Percentiles rank a stretch among this genome's conserved stretches.
Evolutionary conservation across 1,139 yeast species (phyloP).

Genomic region (Yueomyces sp.): DNA sequence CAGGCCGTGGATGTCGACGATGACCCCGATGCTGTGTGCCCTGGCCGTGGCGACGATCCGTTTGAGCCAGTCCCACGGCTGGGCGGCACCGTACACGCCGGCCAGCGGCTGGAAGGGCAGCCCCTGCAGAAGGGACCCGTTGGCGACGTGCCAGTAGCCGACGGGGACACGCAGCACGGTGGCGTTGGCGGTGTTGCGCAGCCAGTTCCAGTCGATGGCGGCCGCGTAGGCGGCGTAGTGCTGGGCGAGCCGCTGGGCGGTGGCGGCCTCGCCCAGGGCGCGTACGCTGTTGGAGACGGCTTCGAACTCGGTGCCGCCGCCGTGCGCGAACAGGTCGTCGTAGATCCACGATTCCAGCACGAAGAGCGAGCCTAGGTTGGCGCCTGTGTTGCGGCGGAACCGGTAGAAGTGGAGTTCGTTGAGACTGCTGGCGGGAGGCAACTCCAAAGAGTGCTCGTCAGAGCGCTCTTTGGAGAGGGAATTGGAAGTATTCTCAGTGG

Average conservation of each 20-base stretch:
- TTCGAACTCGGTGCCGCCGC: constrained; percentile 50
- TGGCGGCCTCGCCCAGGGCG: constrained; percentile 39
- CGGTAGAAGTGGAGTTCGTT: constrained; percentile 31
- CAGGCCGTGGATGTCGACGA: constrained; percentile 78
- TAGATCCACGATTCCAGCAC: constrained; percentile 70
- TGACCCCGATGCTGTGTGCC: constrained; percentile 46
- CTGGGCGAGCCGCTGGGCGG: constrained; percentile 42
- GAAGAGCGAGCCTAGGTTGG: constrained; percentile 76
- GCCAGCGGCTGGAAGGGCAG: constrained; percentile 49
- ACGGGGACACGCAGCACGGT: constrained; percentile 75
- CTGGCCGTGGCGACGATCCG: constrained; percentile 19
- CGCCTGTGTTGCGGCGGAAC: constrained; percentile 65
- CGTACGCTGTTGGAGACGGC: constrained; percentile 44
- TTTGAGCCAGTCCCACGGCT: constrained; percentile 43
- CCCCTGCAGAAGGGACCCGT: constrained; percentile 38
- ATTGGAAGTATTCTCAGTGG: too few relatives aligned
- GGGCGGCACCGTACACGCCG: constrained; percentile 49
- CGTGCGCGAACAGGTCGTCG: constrained; percentile 36
- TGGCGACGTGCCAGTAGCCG: constrained; percentile 79
- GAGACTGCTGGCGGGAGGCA: neutral
- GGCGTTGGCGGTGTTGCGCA: constrained; percentile 44
- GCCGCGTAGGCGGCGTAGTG: constrained; percentile 61
- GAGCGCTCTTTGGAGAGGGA: too few relatives aligned
- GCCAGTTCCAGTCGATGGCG: constrained; percentile 65
- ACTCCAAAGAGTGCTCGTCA: neutral